Evolutionary conservation across 179 eudicot species (phyloP), one percentile per base, ranked within the genome.

Genomic region (Vitellaria paradoxa): DNA sequence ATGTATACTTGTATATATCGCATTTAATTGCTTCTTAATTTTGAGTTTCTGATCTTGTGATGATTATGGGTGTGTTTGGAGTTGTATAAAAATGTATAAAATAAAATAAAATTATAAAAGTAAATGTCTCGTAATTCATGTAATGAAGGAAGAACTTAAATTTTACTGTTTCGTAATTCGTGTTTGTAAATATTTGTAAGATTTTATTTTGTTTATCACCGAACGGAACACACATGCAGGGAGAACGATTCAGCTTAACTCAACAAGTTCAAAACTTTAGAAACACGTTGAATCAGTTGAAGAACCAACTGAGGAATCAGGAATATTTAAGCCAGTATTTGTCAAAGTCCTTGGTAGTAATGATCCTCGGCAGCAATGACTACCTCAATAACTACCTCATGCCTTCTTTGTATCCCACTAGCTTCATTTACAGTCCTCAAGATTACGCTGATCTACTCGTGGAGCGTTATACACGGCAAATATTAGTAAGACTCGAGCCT

Each of bases 311-410:
- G 83, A 81, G 46, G 84, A 82, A 57, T n/a, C 89, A 84, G 0
- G 62, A 62, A 21, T 84, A 91, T 1, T 70, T 91, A 65, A 76
- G 64, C 21, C 79, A 72, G 42, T 81, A 88, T 71, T 81, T 94
- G 67, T 74, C 80, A 5, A 90, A 84, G 74, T 83, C 96, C 26
- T 80, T 94, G 20, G 92, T 74, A 15, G 82, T 92, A 57, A 78
- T 94, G 74, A 79, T 85, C 12, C 79, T 88, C 5, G 98, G 98
- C 9, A 92, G 96, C 87, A 94, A 94, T 75, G 98, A 94, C 84
- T 94, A 94, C 82, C 76, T 94, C 66, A 94, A 94, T 80, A 94
- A 94, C 80, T 94, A 94, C 77, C 85, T 94, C 52, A 73, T 82
- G 68, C 94, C 97, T 37, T 75, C 88, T n/a, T 65, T 86, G 14